Evolutionary conservation across 1,284 basidiomycete species (phyloP).

Genomic region (Pseudozyma tsukubaensis): DNA sequence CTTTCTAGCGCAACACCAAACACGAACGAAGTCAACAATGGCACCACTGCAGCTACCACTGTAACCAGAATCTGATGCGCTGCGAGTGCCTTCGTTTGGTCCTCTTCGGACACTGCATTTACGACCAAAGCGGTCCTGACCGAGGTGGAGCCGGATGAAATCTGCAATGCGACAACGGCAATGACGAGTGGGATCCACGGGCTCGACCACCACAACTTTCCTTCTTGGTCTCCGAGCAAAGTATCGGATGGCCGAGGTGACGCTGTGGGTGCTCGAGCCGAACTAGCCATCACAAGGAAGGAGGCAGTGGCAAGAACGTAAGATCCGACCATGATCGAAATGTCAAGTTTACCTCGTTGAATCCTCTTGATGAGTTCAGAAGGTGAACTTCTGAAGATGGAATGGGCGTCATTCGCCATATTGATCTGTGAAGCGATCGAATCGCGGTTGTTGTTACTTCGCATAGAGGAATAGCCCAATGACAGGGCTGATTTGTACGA

Average conservation of each 20-base stretch:
- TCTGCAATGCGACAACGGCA: conserved; percentile 49
- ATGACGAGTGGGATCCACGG: conserved; percentile 53
- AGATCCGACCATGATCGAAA: conserved; percentile 48
- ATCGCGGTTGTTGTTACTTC: conserved; percentile 23
- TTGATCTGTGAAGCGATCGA: conserved; percentile 30
- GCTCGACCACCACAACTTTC: conserved; percentile 31
- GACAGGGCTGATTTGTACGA: conserved; percentile 43
- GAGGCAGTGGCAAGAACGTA: conserved; percentile 29
- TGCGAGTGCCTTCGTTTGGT: conserved; percentile 56
- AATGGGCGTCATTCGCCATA: conserved; percentile 40
- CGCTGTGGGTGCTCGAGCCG: conserved; percentile 25
- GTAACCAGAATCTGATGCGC: conserved; percentile 62
- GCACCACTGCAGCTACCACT: conserved; percentile 52
- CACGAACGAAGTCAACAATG: conserved; percentile 52
- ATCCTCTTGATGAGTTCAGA: conserved; percentile 51
- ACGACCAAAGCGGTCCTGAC: conserved; percentile 58
- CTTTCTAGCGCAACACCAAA: conserved; percentile 52
- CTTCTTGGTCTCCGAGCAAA: neutral
- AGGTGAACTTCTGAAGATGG: conserved; percentile 39
- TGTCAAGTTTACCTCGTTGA: conserved; percentile 57
- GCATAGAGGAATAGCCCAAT: conserved; percentile 24
- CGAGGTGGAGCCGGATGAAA: conserved; percentile 54
- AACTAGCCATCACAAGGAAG: conserved; percentile 46
- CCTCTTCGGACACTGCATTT: conserved; percentile 51
- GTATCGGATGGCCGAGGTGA: conserved; percentile 5